A percentile compares a stretch with the other conserved stretches of the same genome.
Evolutionary conservation across 2,329 filamentous ascomycete genomes (phyloP).

Genomic region (Fonsecaea nubica): DNA sequence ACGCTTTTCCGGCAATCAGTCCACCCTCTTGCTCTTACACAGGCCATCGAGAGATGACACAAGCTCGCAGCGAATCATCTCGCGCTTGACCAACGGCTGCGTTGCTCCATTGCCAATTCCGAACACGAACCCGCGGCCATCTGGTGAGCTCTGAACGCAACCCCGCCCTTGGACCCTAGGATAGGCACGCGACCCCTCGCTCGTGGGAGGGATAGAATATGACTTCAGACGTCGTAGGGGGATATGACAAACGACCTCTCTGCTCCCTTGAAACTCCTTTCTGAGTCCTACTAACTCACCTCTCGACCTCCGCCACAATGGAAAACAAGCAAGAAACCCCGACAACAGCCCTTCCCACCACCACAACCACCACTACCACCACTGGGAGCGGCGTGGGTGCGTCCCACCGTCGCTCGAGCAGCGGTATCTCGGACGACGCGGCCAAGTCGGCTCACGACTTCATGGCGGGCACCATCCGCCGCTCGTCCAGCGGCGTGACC

Average conservation of each 20-base stretch:
- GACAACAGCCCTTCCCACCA: constrained; percentile 20
- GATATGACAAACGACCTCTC: background rate
- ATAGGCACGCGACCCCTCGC: constrained; percentile 27
- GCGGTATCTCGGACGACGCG: constrained; percentile 32
- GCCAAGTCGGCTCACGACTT: constrained; percentile 35
- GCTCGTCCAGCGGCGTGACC: constrained; percentile 32
- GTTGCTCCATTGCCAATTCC: constrained; percentile 19
- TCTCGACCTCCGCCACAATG: constrained; percentile 5
- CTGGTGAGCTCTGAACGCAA: constrained; percentile 17
- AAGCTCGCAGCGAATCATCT: constrained; percentile 17
- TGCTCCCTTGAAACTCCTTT: background rate
- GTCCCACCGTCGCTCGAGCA: constrained; percentile 31
- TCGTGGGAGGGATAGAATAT: constrained; percentile 5
- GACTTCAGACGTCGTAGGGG: constrained; percentile 3
- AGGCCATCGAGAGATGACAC: constrained; percentile 19
- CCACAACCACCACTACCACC: background rate
- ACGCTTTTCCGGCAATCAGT: background rate
- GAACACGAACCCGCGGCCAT: constrained; percentile 5
- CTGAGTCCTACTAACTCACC: background rate
- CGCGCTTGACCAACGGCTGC: constrained; percentile 13
- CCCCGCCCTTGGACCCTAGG: constrained; percentile 15
- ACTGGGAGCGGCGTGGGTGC: constrained; percentile 11
- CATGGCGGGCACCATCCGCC: constrained; percentile 32
- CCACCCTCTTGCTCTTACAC: background rate
- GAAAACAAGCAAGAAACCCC: constrained; percentile 19